Evolutionary conservation across 768 basidiomycete genomes (phyloP), one percentile per base, ranked within the genome.

Genomic region (Leucosporidium yakuticum): DNA sequence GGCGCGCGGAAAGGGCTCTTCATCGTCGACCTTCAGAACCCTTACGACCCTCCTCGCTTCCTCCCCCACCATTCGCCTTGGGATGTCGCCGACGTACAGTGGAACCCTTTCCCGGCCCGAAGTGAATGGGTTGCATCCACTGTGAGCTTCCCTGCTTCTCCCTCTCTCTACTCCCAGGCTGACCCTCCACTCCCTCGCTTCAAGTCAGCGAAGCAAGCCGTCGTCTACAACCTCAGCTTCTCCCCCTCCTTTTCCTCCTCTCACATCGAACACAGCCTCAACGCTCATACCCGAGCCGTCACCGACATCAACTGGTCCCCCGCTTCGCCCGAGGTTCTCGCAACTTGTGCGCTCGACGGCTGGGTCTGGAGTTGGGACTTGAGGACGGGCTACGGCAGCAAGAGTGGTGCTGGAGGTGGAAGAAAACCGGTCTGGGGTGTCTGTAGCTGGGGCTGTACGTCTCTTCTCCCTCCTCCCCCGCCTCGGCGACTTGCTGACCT

Each of bases 261-360:
- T 2, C 87, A 88, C 3, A 91, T 99, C 44, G 84, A 92, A 73
- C 86, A 89, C 68, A 87, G 91, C 39, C 82, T 97, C 7, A 87
- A 88, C 68, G 88, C 90, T 1, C 96, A 99, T 76, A 90, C 91
- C 69, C 87, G 95, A 55, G 92, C 93, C 7, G 93, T 99, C 63
- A 97, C 96, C 4, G 96, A 99, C 76, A 91, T 98, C 76, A 98
- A 99, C 76, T 99, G 95, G 95, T 90, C 92, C 75, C 88, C 88
- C 0, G 83, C 84, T 6, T 87, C 93, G 74, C 88, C 89, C 7
- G 86, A 96, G 66, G 81, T 86, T 21, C 71, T 98, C 23, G 88
- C 89, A 3, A 95, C 93, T 57, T 91, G 88, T 0, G 88, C 90
- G 0, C 88, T 99, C 60, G 96, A 99, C 76, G 88, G 93, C 0